Evolutionary conservation across 106 monocot genomes (phyloP).

Genomic region (Amphibolis antarctica): DNA sequence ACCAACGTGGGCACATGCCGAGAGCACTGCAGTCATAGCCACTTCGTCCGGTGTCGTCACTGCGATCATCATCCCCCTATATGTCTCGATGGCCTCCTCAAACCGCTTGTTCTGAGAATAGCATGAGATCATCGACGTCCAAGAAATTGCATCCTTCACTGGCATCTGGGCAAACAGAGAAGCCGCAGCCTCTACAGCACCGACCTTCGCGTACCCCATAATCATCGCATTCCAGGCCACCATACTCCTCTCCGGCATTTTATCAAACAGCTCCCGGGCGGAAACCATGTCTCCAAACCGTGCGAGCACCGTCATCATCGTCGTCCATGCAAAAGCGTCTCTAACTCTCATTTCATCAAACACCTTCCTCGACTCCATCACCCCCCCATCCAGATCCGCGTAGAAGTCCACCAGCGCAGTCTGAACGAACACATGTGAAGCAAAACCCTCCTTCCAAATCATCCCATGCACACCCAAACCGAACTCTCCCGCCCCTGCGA

Average conservation of each 20-base stretch:
- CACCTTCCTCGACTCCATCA: conserved; percentile 25
- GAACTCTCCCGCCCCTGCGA: background rate
- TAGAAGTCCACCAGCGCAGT: conserved; percentile 51
- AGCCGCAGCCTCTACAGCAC: conserved; percentile 29
- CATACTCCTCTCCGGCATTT: conserved; percentile 35
- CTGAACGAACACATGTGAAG: conserved; percentile 27
- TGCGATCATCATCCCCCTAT: conserved; percentile 26
- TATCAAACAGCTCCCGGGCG: conserved; percentile 24
- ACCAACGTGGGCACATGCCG: conserved; percentile 58
- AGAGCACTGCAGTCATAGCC: conserved; percentile 35
- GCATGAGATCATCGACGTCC: conserved; percentile 66
- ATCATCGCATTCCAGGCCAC: conserved; percentile 47
- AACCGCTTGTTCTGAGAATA: conserved; percentile 31
- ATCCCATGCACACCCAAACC: conserved; percentile 32
- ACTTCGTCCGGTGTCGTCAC: conserved; percentile 38
- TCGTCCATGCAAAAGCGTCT: conserved; percentile 40
- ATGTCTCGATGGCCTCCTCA: conserved; percentile 34
- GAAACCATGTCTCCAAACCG: conserved; percentile 18
- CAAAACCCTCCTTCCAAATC: conserved; percentile 36
- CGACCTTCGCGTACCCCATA: conserved; percentile 29
- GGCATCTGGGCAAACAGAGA: conserved; percentile 39
- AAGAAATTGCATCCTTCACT: conserved; percentile 39
- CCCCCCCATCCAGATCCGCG: conserved; percentile 6
- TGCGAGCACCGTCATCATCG: conserved; percentile 25
- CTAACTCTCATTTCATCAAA: conserved; percentile 38